Conservation (phyloP, 2,329 filamentous ascomycete species). For the Domatiomyces catenatus region DNA sequence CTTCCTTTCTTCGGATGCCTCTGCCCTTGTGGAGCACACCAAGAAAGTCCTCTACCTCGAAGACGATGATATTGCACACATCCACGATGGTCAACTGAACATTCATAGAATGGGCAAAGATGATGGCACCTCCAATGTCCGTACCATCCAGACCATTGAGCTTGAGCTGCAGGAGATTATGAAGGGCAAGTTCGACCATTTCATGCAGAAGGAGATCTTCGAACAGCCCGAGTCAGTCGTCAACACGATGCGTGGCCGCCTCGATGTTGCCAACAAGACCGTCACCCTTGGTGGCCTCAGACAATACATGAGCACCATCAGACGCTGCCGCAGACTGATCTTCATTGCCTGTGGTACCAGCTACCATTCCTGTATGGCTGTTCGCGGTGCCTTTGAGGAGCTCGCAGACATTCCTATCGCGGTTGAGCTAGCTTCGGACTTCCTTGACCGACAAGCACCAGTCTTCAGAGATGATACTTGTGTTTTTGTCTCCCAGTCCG, state of each 20-base stretch:
- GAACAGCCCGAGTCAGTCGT: constrained; percentile 98
- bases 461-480: constrained; percentile 99
- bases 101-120: constrained; percentile 97
- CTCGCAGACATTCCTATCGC: constrained; percentile 94
- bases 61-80: constrained; percentile 98
- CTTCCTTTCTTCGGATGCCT: constrained; percentile 97
- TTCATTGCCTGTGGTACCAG: constrained; percentile 98
- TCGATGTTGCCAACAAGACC: constrained; percentile 83
- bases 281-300: constrained; percentile 91
- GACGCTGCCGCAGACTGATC: constrained; percentile 90
- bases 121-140: constrained; percentile 90
- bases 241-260: constrained; percentile 98
- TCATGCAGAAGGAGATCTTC: constrained; percentile 99
- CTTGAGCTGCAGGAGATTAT: constrained; percentile 99
- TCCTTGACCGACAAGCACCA: constrained; percentile 87
- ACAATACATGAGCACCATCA: constrained; percentile 92
- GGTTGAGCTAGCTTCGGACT: constrained; percentile 93
- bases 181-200: constrained; percentile 99
- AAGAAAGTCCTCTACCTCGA: constrained; percentile 99
- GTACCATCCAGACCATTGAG: constrained; percentile 95
- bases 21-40: constrained; percentile 97
- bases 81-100: constrained; percentile 96
- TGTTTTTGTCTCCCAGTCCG: constrained; percentile 96
- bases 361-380: constrained; percentile 98
- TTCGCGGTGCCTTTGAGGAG: constrained; percentile 94